Base-by-base conservation (phyloP, 805 yeast species). In the Wickerhamiella qilinensis region DNA sequence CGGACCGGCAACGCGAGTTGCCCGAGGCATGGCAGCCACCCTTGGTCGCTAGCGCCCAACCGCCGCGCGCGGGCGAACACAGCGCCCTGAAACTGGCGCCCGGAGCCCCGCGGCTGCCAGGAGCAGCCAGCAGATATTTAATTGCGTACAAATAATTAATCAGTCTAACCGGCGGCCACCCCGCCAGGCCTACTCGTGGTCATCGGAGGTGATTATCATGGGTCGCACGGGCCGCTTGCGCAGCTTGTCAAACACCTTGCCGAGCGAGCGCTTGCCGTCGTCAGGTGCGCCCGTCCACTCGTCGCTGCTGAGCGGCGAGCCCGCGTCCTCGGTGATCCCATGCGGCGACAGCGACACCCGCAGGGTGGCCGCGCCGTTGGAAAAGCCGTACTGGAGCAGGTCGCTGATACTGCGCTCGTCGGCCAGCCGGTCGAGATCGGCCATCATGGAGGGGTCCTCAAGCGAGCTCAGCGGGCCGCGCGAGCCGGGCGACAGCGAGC, bases 401-500 rank as follows among this genome's bases (percentile, higher is more conserved):
- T 39, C 41, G 20, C 28, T 20, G 11, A 39, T 30, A 18, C 35
- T 35, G 18, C 38, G 38, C 33, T 39, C 41, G 25, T 39, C 41
- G 9, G 41, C 41, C 3, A 39, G 38, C 3, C 41, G 35, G 19
- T 30, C 36, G 4, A 39, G 36, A 25, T 39, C 41, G 7, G 33
- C 20, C 20, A 30, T 6, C 33, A 20, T 30, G 11, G 11, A 18
- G 20, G 20, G 18, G 14, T 30, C 33, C 6, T 30, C 33, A 8
- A 30, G 33, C 30, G 30, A 14, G 30, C 17, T 15, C 30, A 28
- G 17, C n/a, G 30, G 30, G 15, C 30, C 30, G 17, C 30, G 30
- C n/a, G 17, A 12, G 17, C 17, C 14, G 6, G 30, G n/a, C 7
- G 17, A 12, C 15, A 28, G 30, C 30, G 30, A 28, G 30, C 30